Percentiles rank a stretch among this genome's conserved stretches.
Conservation (phyloP, 2,329 filamentous ascomycete species). For the Ambrosiella cleistominuta region DNA sequence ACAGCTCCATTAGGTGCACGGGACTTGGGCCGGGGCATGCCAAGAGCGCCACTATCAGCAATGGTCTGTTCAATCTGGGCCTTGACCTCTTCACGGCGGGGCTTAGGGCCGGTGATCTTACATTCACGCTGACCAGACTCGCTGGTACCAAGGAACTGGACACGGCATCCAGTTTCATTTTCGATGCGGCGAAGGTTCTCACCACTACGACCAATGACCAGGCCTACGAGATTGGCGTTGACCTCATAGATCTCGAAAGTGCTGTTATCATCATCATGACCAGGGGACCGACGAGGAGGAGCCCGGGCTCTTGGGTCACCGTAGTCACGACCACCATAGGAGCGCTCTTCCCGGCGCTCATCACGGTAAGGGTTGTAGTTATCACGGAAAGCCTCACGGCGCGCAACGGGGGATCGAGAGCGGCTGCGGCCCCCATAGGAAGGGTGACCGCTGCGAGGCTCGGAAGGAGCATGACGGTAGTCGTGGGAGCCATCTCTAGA, state of each 20-base stretch:
- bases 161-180: constrained; percentile 61
- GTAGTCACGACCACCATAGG: constrained; percentile 20
- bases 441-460: constrained; percentile 26
- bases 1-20: not conserved
- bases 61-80: constrained; percentile 61
- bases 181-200: constrained; percentile 80
- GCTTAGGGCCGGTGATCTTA: constrained; percentile 60
- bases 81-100: constrained; percentile 60
- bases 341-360: constrained; percentile 56
- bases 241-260: constrained; percentile 58
- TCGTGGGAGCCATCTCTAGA: constrained; percentile 24
- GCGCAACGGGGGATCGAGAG: constrained; percentile 52
- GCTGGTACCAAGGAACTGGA: constrained; percentile 70
- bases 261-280: constrained; percentile 46
- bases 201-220: constrained; percentile 80
- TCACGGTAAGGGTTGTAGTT: constrained; percentile 72
- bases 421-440: constrained; percentile 31
- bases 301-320: constrained; percentile 28
- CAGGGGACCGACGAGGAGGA: constrained; percentile 58
- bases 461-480: constrained; percentile 13
- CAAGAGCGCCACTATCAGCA: constrained; percentile 18
- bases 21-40: constrained; percentile 27
- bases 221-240: constrained; percentile 68
- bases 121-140: constrained; percentile 66
- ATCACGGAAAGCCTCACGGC: constrained; percentile 55